Evolutionary conservation across 345 rosid genomes (phyloP), one percentile per base, ranked within the genome.

Genomic region (Aethionema arabicum): DNA sequence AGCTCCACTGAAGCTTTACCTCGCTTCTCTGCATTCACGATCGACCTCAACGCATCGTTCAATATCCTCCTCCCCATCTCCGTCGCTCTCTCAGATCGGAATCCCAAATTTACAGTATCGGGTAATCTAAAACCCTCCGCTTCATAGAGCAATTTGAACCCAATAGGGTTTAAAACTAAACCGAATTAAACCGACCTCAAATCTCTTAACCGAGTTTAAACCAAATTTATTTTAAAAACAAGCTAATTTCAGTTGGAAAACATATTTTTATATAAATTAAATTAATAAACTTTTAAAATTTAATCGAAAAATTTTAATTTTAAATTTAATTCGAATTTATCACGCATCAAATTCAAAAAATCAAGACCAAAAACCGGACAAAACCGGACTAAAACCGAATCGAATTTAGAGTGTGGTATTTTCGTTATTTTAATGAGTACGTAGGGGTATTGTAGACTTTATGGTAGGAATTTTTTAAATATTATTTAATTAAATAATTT

Each of bases 1-100:
- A 93, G 33, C 45, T 90, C 90, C 58, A 93, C 97, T 1, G 82
- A 70, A 15, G 88, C 82, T 74, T 89, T 93, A 11, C 78, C 81
- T 46, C 97, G 80, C 77, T 49, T 93, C 71, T 93, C 96, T 0
- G 96, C 97, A 61, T 93, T 93, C 74, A 93, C 99, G 2, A 90
- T 81, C 59, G 80, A 37, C 63, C 97, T 85, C 80, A 93, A 69
- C 11, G 97, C 99, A 27, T 93, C 85, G 69, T 85, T 89, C 76
- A 92, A 43, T 66, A 87, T 87, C 56, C 91, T 89, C 72, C 97
- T 78, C 59, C 98, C 98, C 98, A 89, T 91, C 61, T 57, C 73
- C 54, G 63, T 46, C 21, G 32, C 66, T 56, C 72, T 42, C 50
- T 63, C 75, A 58, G 56, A 51, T 59, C 60, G n/a, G 32, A 11